These are phyloP conservation scores for Sungouiozyma ichnusensis DNA, from an alignment of 805 yeast genomes.

Conservation along the genomic window DNA sequence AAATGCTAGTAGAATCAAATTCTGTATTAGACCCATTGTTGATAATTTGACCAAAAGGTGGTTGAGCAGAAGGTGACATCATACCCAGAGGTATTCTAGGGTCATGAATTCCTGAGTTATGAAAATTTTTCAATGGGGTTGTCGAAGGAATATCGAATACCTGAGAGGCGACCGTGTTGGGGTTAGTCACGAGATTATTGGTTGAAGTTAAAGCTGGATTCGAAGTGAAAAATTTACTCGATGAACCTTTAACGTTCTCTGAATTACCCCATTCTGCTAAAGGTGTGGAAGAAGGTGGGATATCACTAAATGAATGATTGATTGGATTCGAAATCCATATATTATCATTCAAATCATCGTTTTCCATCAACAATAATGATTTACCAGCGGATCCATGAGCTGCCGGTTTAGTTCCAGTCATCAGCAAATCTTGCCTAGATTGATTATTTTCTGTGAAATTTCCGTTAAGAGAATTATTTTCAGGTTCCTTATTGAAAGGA, in stretches of 20 bases:
- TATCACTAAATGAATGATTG: constrained; percentile 9
- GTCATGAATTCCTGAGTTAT: background rate
- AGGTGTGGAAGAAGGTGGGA: constrained; percentile 20
- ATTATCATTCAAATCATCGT: constrained; percentile 26
- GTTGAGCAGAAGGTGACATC: background rate
- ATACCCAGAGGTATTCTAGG: background rate
- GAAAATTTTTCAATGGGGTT: background rate
- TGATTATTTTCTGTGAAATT: constrained; percentile 1
- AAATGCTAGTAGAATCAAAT: background rate
- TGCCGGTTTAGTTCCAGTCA: constrained; percentile 5
- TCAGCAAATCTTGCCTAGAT: constrained; percentile 7
- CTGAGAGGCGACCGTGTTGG: background rate
- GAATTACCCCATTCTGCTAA: constrained; percentile 21
- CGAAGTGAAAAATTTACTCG: background rate
- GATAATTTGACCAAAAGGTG: background rate
- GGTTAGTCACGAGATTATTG: background rate
- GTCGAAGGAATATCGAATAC: background rate
- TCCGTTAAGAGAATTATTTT: background rate
- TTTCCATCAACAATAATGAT: constrained; percentile 33
- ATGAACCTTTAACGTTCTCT: background rate
- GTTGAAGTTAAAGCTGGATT: background rate
- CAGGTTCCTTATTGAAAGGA: constrained; percentile 20
- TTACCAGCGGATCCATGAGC: constrained; percentile 21
- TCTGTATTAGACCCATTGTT: background rate
- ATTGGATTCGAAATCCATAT: constrained; percentile 28